Percentiles rank a stretch among this genome's conserved stretches.
These are phyloP conservation scores for Fusarium caatingaense DNA, from an alignment of 2,329 filamentous ascomycete species.

Conservation along the genomic window DNA sequence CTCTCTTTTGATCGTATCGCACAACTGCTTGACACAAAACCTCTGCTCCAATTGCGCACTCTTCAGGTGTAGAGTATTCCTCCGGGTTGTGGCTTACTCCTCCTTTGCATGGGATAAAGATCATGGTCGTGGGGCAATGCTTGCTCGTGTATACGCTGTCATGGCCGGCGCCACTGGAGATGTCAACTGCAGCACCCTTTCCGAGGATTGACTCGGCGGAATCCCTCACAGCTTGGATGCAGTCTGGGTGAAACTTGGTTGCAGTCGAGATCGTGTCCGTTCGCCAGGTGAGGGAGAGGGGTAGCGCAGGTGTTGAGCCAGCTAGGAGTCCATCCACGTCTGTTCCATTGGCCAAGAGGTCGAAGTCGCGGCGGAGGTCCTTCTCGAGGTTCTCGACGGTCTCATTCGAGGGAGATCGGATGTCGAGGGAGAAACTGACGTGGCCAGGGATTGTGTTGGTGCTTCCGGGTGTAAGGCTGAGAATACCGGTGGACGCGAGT, in stretches of 20 bases:
- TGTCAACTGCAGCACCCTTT: slow-evolving; percentile 43
- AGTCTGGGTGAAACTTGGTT: slow-evolving; percentile 72
- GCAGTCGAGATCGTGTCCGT: slow-evolving; percentile 70
- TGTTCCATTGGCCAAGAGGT: slow-evolving; percentile 60
- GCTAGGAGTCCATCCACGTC: slow-evolving; percentile 54
- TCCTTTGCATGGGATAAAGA: slow-evolving; percentile 49
- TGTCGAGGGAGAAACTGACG: slow-evolving; percentile 74
- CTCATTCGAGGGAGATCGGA: slow-evolving; percentile 66
- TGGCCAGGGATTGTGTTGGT: slow-evolving; percentile 76
- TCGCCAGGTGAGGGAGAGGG: slow-evolving; percentile 66
- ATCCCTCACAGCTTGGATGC: slow-evolving; percentile 71
- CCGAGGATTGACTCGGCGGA: slow-evolving; percentile 58
- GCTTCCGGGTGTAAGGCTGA: slow-evolving; percentile 61
- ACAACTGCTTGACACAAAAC: slow-evolving; percentile 42
- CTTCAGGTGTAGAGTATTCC: slow-evolving; percentile 47
- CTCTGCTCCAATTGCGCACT: slow-evolving; percentile 46
- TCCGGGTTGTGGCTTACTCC: slow-evolving; percentile 49
- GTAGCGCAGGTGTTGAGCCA: slow-evolving; percentile 51
- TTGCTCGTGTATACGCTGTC: slow-evolving; percentile 50
- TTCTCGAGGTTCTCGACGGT: slow-evolving; percentile 64
- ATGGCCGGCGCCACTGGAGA: slow-evolving; percentile 52
- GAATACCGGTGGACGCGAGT: slow-evolving; percentile 47
- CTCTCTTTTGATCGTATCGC: slow-evolving; percentile 42
- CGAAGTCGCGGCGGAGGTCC: slow-evolving; percentile 54
- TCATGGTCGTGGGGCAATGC: slow-evolving; percentile 49